Conservation (phyloP, 768 basidiomycete species). For the Tricholoma sp. region DNA sequence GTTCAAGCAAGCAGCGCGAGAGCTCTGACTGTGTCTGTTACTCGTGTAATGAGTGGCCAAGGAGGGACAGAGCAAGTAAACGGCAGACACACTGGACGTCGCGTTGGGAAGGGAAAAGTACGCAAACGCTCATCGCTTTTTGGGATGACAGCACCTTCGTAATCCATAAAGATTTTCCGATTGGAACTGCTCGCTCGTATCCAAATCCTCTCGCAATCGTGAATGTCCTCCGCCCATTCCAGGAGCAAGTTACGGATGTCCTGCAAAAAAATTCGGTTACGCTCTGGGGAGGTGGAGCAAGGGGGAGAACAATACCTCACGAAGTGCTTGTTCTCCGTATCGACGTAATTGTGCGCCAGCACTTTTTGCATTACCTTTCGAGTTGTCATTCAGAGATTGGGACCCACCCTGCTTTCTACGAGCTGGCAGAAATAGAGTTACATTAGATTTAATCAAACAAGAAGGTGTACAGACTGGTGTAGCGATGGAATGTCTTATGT, state of each 20-base stretch:
- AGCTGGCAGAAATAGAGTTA: constrained; percentile 44
- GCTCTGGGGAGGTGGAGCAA: not conserved
- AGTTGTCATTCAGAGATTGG: constrained; percentile 86
- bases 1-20: constrained; percentile 77
- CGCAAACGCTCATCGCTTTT: constrained; percentile 83
- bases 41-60: not conserved
- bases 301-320: constrained; percentile 51
- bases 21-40: constrained; percentile 86
- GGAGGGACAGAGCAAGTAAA: not conserved
- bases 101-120: constrained; percentile 94
- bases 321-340: constrained; percentile 90
- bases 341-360: constrained; percentile 91
- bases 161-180: constrained; percentile 84
- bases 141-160: constrained; percentile 69
- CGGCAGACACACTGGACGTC: constrained; percentile 68
- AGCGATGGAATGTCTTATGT: constrained; percentile 97
- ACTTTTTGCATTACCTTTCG: constrained; percentile 89
- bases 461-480: constrained; percentile 71
- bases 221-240: constrained; percentile 87
- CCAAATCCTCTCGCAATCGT: constrained; percentile 85
- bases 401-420: constrained; percentile 97
- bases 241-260: constrained; percentile 81
- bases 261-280: constrained; percentile 29
- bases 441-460: not conserved
- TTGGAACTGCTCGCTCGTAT: constrained; percentile 87